Conservation (phyloP, 768 basidiomycete species). For the Lentinula sp. region DNA sequence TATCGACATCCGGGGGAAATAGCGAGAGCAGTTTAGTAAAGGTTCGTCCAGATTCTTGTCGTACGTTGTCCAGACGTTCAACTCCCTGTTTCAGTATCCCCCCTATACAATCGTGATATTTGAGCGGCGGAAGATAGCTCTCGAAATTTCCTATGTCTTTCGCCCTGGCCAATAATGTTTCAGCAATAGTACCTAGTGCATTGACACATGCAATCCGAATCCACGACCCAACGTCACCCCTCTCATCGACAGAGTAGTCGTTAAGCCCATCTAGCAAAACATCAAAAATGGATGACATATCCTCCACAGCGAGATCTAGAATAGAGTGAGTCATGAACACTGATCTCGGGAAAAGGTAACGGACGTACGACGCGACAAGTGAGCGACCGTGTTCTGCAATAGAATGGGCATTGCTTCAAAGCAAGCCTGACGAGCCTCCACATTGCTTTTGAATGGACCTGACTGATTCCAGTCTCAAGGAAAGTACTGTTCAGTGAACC, state of each 20-base stretch:
- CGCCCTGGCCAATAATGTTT: constrained; percentile 44
- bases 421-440: constrained; percentile 58
- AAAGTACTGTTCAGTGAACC: constrained; percentile 10
- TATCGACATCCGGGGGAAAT: constrained; percentile 33
- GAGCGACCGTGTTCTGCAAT: constrained; percentile 30
- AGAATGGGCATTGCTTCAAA: constrained; percentile 33
- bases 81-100: constrained; percentile 84
- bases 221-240: constrained; percentile 98
- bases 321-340: background rate
- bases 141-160: constrained; percentile 36
- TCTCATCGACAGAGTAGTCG: constrained; percentile 91
- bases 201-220: constrained; percentile 74
- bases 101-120: constrained; percentile 51
- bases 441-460: constrained; percentile 24
- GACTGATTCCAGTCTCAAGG: constrained; percentile 15
- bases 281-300: constrained; percentile 44
- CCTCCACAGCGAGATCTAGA: constrained; percentile 42
- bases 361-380: constrained; percentile 35
- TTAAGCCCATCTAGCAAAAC: constrained; percentile 65
- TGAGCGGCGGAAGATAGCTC: constrained; percentile 54
- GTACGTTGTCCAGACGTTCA: constrained; percentile 87
- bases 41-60: constrained; percentile 69
- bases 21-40: constrained; percentile 46
- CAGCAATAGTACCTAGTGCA: constrained; percentile 51
- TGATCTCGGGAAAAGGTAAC: constrained; percentile 10